Evolutionary conservation across 371 early-diverging fungal species (phyloP).

Genomic region (Rhizopus microsporus): DNA sequence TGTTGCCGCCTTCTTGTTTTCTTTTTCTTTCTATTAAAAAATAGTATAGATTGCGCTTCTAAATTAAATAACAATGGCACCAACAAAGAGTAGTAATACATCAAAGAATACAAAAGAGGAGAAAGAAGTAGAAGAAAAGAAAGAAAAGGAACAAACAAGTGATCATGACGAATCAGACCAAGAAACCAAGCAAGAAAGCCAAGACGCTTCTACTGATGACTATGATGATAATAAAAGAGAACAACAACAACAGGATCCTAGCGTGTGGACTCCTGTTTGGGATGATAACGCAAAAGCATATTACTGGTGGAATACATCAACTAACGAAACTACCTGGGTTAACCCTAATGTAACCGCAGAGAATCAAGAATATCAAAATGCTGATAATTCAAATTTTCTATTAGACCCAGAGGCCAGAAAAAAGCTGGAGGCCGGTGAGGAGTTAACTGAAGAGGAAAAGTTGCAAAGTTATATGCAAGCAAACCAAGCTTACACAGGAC

Average conservation of each 20-base stretch:
- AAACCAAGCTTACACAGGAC: neutral
- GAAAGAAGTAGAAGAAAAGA: too few relatives aligned
- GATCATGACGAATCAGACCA: too few relatives aligned
- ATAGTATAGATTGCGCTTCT: too few relatives aligned
- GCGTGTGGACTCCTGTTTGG: conserved; percentile 57
- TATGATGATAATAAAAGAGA: too few relatives aligned
- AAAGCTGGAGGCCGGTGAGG: conserved; percentile 28
- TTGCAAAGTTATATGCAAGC: neutral
- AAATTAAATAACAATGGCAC: too few relatives aligned
- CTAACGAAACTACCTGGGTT: conserved; percentile 63
- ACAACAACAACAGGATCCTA: neutral
- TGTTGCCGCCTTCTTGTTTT: too few relatives aligned
- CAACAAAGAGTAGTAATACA: too few relatives aligned
- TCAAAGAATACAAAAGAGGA: too few relatives aligned
- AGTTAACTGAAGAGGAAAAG: neutral
- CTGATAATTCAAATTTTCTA: conserved; percentile 36
- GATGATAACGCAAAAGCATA: conserved; percentile 52
- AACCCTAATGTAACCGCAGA: conserved; percentile 24
- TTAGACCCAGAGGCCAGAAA: conserved; percentile 39
- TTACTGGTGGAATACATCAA: conserved; percentile 65
- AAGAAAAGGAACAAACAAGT: too few relatives aligned
- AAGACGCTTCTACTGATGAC: too few relatives aligned
- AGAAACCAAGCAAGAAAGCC: too few relatives aligned
- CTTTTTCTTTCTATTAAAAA: too few relatives aligned
- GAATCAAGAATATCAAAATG: neutral